Conservation (phyloP, 1,284 basidiomycete species). For the Phylloporus sp. region DNA sequence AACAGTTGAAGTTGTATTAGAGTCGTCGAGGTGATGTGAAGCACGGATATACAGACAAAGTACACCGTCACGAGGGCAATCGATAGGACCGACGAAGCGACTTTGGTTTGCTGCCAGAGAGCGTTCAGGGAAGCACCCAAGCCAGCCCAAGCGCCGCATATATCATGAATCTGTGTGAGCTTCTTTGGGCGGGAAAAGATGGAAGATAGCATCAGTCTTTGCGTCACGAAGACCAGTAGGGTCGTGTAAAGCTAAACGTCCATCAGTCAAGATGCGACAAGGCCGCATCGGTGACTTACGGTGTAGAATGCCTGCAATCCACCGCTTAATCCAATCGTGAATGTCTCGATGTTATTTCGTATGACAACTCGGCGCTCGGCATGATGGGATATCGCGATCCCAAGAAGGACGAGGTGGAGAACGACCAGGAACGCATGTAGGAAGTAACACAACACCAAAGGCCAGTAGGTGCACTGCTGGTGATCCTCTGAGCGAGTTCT, state of each 20-base stretch:
- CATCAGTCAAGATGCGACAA: neutral
- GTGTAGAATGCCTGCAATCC: conserved; percentile 5
- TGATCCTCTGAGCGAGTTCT: neutral
- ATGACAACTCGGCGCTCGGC: neutral
- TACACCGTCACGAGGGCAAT: neutral
- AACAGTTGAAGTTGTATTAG: neutral
- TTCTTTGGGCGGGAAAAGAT: neutral
- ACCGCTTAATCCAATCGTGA: neutral
- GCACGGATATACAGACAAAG: conserved; percentile 1
- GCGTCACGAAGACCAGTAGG: conserved; percentile 3
- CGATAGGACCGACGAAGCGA: neutral
- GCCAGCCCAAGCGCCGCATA: conserved; percentile 1
- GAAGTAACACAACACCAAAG: neutral
- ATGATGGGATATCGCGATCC: neutral
- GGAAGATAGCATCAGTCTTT: neutral
- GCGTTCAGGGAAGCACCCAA: neutral
- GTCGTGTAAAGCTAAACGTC: neutral
- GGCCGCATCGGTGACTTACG: neutral
- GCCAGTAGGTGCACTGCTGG: neutral
- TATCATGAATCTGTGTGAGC: neutral
- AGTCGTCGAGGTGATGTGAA: conserved; percentile 2
- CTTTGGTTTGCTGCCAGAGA: conserved; percentile 10
- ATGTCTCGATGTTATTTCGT: neutral
- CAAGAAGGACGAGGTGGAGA: conserved; percentile 1
- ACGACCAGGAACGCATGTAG: neutral